Evolutionary conservation across 2,329 filamentous ascomycete species (phyloP), one percentile per base, ranked within the genome.

Genomic region (Neofusicoccum umdonicola): DNA sequence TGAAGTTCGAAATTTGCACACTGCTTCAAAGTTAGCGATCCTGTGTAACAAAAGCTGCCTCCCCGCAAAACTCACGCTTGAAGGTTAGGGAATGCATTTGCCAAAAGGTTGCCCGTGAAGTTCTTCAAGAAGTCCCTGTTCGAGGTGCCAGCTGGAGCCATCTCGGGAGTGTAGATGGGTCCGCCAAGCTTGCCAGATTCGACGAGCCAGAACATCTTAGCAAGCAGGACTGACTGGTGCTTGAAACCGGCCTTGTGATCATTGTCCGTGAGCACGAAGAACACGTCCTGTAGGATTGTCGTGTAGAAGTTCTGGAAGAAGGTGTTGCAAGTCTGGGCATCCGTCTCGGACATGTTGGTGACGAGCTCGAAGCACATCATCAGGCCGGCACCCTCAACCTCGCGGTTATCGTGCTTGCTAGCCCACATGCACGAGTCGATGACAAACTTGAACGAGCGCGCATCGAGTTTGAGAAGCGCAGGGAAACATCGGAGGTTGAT

Each of bases 341-440:
- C 93, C 0, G 93, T 90, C 72, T 97, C 94, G 8, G 94, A 92
- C 82, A 99, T 97, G 80, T 99, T 99, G 79, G 91, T 94, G 76
- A 99, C 93, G 69, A 99, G 84, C 80, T 99, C 95, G 70, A 97
- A 87, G 78, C 94, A 98, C 95, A 99, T 99, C 79, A 93, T 95
- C 67, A 99, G 87, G 66, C 95, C 95, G 44, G 95, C 96, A 70
- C 91, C 92, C 79, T 99, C 95, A 35, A 99, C 95, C 75, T 97
- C 93, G 66, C 95, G 91, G 80, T 99, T 99, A 81, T 99, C 95
- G 79, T 99, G 95, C 83, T 99, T 99, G 83, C 94, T 97, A n/a
- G 96, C 95, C 96, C 95, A 99, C 85, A 98, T 93, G 84, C 96
- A 99, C 41, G 94, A 96, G 78, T 99, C 95, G 70, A 99, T 98